Base-by-base conservation (phyloP, 257 asterid genomes). In the Ilex aquifolium region DNA sequence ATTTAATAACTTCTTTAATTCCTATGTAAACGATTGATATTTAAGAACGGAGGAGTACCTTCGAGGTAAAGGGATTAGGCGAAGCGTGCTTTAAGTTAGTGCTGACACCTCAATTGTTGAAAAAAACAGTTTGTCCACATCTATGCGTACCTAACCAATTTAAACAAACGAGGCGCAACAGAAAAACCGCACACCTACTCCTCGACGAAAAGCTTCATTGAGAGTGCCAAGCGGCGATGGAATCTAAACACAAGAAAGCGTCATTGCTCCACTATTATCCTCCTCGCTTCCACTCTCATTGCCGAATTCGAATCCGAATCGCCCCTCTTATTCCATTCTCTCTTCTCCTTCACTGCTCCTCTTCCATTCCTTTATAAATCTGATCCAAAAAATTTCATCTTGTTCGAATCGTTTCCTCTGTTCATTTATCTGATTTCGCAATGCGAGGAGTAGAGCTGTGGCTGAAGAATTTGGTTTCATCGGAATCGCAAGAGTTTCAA, bases 401-500 rank as follows among this genome's bases (percentile, higher is more conserved):
- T 5, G 27, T 27, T 32, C 17, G 6, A 11, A 3, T 16, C 13
- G 12, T 51, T 51, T 30, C 2, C 14, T 13, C 17, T 15, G 10
- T 61, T 61, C 1, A 17, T 17, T 27, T 17, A 31, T 53, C 16
- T 15, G 9, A 62, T 60, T 53, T 53, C 15, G 31, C 27, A 74
- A 60, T 57, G 88, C 78, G 55, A 56, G 29, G 53, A 65, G 42
- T 65, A 32, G 72, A 62, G 49, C 56, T 50, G 59, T 74, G 79
- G 79, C 51, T 58, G n/a, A 40, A 52, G 44, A 58, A 64, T 12
- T 31, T 56, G 31, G 31, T 5, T 56, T 57, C 58, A 10, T 57
- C 31, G 29, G 72, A 63, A 57, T 62, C 72, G 31, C 29, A 62
- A 6, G 66, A 39, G 15, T 36, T 58, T 62, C 27, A 66, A 62